These are phyloP conservation scores for Abrus precatorius DNA, from an alignment of 306 rosid genomes.

Conservation along the genomic window DNA sequence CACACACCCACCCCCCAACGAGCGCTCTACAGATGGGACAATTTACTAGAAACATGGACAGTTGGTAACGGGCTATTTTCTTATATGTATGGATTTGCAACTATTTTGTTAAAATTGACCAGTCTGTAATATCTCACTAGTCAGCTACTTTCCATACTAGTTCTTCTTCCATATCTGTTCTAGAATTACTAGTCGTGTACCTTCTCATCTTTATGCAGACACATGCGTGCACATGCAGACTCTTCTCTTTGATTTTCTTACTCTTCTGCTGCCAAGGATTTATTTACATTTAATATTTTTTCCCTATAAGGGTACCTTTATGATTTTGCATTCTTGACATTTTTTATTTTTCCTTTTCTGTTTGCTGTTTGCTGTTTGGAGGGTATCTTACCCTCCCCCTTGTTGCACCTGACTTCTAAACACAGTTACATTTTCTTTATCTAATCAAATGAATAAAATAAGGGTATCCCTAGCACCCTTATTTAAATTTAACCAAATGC, in stretches of 20 bases:
- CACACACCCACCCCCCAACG: no score
- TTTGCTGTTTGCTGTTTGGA: neutral
- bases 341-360: no score
- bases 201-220: neutral
- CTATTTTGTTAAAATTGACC: constrained; percentile 1
- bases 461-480: neutral
- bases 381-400: constrained; percentile 27
- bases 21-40: no score
- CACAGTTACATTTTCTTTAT: neutral
- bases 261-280: neutral
- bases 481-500: neutral
- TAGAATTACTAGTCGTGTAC: constrained; percentile 2
- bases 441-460: neutral
- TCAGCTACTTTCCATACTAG: neutral
- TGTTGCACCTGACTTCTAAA: constrained; percentile 23
- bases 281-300: neutral
- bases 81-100: constrained; percentile 29
- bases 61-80: neutral
- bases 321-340: neutral
- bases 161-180: neutral
- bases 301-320: neutral
- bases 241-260: no score
- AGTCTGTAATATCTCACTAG: constrained; percentile 1
- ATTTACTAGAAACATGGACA: no score
- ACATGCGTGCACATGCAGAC: neutral